Evolutionary conservation across 495 filamentous ascomycete genomes (phyloP).

Genomic region (Sordaria brevicollis): DNA sequence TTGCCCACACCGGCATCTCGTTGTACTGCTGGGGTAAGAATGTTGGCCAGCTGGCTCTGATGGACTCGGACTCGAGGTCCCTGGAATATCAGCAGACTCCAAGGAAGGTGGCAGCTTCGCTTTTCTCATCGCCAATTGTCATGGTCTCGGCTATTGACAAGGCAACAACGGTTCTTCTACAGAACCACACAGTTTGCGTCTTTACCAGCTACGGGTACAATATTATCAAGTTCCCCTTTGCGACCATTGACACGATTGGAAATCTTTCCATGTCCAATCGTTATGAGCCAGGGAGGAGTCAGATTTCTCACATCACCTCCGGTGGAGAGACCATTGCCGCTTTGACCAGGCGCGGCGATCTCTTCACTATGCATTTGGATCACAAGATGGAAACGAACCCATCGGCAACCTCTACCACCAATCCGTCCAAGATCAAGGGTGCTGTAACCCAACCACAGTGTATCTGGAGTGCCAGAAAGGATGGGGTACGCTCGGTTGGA

Average conservation of each 20-base stretch:
- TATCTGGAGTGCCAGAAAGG: conserved; percentile 85
- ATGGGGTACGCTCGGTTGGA: conserved; percentile 69
- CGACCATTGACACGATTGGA: conserved; percentile 57
- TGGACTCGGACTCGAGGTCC: conserved; percentile 89
- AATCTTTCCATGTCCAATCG: conserved; percentile 53
- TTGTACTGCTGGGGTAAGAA: conserved; percentile 96
- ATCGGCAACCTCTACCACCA: conserved; percentile 67
- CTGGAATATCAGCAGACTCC: conserved; percentile 73
- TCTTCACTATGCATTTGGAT: conserved; percentile 70
- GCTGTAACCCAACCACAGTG: conserved; percentile 64
- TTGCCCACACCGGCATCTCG: conserved; percentile 69
- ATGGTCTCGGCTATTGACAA: conserved; percentile 84
- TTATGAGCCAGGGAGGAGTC: conserved; percentile 52
- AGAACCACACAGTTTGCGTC: conserved; percentile 81
- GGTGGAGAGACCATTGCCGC: conserved; percentile 88
- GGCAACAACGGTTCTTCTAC: conserved; percentile 76
- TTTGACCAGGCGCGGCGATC: conserved; percentile 69
- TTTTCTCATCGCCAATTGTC: conserved; percentile 67
- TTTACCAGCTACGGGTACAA: conserved; percentile 91
- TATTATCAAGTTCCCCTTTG: conserved; percentile 66
- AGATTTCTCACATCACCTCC: conserved; percentile 63
- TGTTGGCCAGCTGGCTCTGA: conserved; percentile 83
- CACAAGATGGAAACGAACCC: conserved; percentile 49
- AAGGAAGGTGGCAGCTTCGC: conserved; percentile 74
- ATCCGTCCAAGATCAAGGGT: conserved; percentile 73